phyloP scores from a whole-genome alignment of 2,329 filamentous ascomycete species.

The Penicillium sp. region DNA sequence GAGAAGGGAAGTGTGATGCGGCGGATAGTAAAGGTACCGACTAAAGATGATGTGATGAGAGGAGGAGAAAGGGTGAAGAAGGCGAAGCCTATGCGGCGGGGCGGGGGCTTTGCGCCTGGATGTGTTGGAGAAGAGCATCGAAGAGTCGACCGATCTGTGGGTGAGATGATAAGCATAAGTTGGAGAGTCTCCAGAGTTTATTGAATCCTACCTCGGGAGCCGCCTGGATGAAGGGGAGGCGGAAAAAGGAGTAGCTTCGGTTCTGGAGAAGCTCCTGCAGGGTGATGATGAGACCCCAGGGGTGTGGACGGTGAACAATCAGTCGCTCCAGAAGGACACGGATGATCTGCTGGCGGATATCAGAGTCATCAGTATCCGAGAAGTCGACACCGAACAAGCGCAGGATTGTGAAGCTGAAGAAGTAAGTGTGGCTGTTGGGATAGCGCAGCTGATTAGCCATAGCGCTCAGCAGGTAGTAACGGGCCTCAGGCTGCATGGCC shows the following conservation, averaged over 20 bases:
- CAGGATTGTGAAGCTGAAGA: constrained; percentile 85
- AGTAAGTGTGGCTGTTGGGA: constrained; percentile 87
- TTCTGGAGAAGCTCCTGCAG: constrained; percentile 91
- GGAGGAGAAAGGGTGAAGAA: constrained; percentile 22
- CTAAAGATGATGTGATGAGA: constrained; percentile 15
- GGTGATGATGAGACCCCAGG: constrained; percentile 91
- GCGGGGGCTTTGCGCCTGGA: constrained; percentile 56
- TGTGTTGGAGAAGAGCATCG: constrained; percentile 53
- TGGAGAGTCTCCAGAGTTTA: background rate
- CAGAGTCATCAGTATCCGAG: constrained; percentile 72
- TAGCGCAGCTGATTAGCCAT: constrained; percentile 92
- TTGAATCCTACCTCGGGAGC: constrained; percentile 73
- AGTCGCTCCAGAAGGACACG: constrained; percentile 87
- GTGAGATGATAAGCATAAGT: constrained; percentile 13
- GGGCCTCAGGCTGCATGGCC: constrained; percentile 75
- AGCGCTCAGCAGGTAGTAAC: constrained; percentile 82
- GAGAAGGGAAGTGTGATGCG: constrained; percentile 18
- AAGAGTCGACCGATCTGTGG: constrained; percentile 53
- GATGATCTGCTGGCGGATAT: constrained; percentile 89
- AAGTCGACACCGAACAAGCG: constrained; percentile 80
- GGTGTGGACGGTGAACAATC: constrained; percentile 87
- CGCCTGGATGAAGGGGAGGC: constrained; percentile 88
- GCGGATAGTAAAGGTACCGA: constrained; percentile 15
- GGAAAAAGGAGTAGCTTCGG: constrained; percentile 88
- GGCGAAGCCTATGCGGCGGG: constrained; percentile 38